These are phyloP conservation scores for Picea sitchensis DNA, from an alignment of 75 land plant species.

Conservation along the genomic window DNA sequence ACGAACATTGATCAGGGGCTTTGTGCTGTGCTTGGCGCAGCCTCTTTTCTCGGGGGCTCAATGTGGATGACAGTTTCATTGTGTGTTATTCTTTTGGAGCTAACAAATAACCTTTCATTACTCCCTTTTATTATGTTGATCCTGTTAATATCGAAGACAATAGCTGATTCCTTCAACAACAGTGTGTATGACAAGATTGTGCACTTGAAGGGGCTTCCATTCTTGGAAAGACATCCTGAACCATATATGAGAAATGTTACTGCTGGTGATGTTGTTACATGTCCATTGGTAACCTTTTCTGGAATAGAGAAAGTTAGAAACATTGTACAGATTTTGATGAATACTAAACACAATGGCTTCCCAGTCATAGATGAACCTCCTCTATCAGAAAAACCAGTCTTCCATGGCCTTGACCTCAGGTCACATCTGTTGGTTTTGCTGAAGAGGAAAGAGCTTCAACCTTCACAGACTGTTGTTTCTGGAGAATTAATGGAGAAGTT, in stretches of 20 bases:
- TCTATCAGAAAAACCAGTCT: conserved; percentile 27
- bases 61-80: conserved; percentile 95
- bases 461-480: conserved; percentile 21
- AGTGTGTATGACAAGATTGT: conserved; percentile 69
- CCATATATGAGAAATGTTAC: conserved; percentile 75
- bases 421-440: conserved; percentile 60
- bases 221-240: conserved; percentile 65
- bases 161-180: conserved; percentile 66
- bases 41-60: conserved; percentile 72
- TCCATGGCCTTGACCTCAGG: conserved; percentile 71
- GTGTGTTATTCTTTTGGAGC: conserved; percentile 81
- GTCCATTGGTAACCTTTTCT: conserved; percentile 24
- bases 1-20: conserved; percentile 67
- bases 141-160: conserved; percentile 70
- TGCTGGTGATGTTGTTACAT: conserved; percentile 55
- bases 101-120: conserved; percentile 70
- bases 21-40: conserved; percentile 78
- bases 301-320: conserved; percentile 54
- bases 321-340: conserved; percentile 52
- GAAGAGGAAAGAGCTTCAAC: conserved; percentile 59
- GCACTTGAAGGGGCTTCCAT: conserved; percentile 69
- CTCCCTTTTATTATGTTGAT: conserved; percentile 81
- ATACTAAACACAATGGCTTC: conserved; percentile 77
- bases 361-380: conserved; percentile 62
- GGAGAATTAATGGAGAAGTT: conserved; percentile 28